These are phyloP conservation scores for Russula sp. DNA, from an alignment of 768 basidiomycete species.

Conservation along the genomic window DNA sequence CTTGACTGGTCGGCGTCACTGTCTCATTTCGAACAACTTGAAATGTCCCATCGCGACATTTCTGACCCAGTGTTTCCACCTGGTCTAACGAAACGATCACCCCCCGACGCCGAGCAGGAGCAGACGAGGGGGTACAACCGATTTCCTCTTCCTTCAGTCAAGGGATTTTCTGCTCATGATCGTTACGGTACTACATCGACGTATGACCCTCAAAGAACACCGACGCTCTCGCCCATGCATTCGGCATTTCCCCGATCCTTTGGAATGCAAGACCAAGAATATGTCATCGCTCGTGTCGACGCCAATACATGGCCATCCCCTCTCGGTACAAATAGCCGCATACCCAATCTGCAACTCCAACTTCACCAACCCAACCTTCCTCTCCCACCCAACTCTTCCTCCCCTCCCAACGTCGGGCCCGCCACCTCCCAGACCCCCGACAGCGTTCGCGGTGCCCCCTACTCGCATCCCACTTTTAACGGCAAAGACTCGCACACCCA, in stretches of 20 bases:
- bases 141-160: neutral
- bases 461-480: constrained; percentile 28
- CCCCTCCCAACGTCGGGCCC: constrained; percentile 23
- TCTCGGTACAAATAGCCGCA: constrained; percentile 30
- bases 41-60: constrained; percentile 14
- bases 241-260: constrained; percentile 31
- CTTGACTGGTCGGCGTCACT: neutral
- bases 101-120: constrained; percentile 1
- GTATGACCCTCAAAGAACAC: constrained; percentile 15
- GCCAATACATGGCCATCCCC: constrained; percentile 26
- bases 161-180: constrained; percentile 17
- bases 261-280: constrained; percentile 36
- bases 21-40: neutral
- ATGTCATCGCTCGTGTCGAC: constrained; percentile 26
- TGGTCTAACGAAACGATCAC: neutral
- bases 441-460: constrained; percentile 13
- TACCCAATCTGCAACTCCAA: constrained; percentile 13
- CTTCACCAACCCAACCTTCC: constrained; percentile 38
- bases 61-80: constrained; percentile 10
- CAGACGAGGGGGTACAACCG: constrained; percentile 6
- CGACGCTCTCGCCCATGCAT: constrained; percentile 21
- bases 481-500: constrained; percentile 26
- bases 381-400: constrained; percentile 29
- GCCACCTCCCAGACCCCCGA: constrained; percentile 20
- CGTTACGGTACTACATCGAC: constrained; percentile 12